These are phyloP conservation scores for Hysterium pulicare DNA, from an alignment of 2,329 filamentous ascomycete genomes.

Conservation along the genomic window DNA sequence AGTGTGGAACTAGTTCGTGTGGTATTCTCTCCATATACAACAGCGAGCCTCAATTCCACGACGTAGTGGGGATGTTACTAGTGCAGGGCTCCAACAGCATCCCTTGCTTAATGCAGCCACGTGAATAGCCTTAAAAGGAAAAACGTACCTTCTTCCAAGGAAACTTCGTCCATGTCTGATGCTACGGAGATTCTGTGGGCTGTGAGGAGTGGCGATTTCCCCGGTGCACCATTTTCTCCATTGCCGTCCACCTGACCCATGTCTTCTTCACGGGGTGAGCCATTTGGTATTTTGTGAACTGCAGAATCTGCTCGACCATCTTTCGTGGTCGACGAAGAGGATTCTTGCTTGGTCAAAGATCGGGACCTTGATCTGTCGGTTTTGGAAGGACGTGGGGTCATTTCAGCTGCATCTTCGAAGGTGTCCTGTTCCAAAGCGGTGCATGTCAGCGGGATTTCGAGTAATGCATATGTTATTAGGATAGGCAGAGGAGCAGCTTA, in stretches of 20 bases:
- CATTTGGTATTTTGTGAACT: conserved; percentile 15
- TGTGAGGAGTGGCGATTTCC: conserved; percentile 53
- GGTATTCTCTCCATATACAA: too few relatives aligned
- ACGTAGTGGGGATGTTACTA: too few relatives aligned
- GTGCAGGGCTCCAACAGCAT: too few relatives aligned
- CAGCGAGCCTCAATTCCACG: too few relatives aligned
- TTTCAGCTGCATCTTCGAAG: conserved; percentile 80
- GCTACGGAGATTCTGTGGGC: conserved; percentile 54
- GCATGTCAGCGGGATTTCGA: conserved; percentile 4
- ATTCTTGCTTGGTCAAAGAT: conserved; percentile 50
- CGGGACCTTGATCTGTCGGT: conserved; percentile 44
- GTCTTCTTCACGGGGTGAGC: conserved; percentile 21
- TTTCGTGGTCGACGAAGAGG: conserved; percentile 30
- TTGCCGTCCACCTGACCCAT: conserved; percentile 20
- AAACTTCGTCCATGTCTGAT: conserved; percentile 62
- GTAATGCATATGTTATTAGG: too few relatives aligned
- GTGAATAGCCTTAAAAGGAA: too few relatives aligned
- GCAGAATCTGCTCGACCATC: conserved; percentile 20
- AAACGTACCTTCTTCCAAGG: conserved; percentile 56
- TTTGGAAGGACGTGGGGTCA: conserved; percentile 39
- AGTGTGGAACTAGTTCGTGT: too few relatives aligned
- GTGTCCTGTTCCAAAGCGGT: conserved; percentile 55
- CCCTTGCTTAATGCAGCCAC: conserved; percentile 2
- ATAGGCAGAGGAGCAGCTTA: neutral
- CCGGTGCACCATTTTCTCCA: conserved; percentile 15